phyloP scores from a whole-genome alignment of 1,284 basidiomycete species.

The Kalmanozyma brasiliensis region DNA sequence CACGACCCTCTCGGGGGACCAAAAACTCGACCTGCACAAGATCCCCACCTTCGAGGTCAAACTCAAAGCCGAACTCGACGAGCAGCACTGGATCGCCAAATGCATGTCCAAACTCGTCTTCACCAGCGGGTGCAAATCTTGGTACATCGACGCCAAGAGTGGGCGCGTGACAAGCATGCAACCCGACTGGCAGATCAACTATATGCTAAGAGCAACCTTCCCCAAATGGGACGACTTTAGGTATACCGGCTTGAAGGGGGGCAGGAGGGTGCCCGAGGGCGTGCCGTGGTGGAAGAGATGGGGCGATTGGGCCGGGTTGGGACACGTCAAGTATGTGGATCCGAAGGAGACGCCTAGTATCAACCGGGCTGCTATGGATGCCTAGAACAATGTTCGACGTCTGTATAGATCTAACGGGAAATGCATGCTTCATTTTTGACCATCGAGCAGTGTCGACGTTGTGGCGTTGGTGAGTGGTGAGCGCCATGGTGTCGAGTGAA shows the following conservation, averaged over 20 bases:
- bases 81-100: constrained; percentile 63
- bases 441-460: no score
- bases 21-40: constrained; percentile 5
- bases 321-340: constrained; percentile 46
- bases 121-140: constrained; percentile 51
- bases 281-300: constrained; percentile 50
- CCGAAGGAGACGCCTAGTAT: constrained; percentile 54
- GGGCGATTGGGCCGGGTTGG: constrained; percentile 51
- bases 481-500: no score
- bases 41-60: constrained; percentile 59
- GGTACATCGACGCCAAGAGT: constrained; percentile 59
- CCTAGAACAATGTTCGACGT: no score
- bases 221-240: constrained; percentile 58
- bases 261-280: constrained; percentile 15
- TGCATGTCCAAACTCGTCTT: constrained; percentile 58
- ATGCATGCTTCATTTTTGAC: no score
- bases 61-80: constrained; percentile 57
- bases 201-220: constrained; percentile 46
- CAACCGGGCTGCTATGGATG: constrained; percentile 49
- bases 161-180: constrained; percentile 60
- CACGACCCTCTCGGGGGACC: constrained; percentile 16
- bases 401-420: no score
- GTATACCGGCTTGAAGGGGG: constrained; percentile 46
- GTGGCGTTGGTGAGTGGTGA: no score
- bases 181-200: constrained; percentile 62